Percentiles rank a stretch among this genome's conserved stretches.
Evolutionary conservation across 768 basidiomycete genomes (phyloP).

Genomic region (Terana coerulea): DNA sequence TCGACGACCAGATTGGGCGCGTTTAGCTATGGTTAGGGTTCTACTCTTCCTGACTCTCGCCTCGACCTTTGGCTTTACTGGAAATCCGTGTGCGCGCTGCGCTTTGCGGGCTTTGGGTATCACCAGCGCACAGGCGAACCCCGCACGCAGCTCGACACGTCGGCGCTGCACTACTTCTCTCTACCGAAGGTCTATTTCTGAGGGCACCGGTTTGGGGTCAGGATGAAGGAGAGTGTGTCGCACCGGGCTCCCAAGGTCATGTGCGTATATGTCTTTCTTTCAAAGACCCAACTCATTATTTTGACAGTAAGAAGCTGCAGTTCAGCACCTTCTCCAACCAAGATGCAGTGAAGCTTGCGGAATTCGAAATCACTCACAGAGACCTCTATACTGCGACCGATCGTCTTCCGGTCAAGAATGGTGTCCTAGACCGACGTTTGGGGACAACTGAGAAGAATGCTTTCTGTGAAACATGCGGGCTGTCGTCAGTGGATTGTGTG

Average conservation of each 20-base stretch:
- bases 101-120: not conserved
- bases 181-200: not conserved
- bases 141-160: not conserved
- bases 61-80: not conserved
- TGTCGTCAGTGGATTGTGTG: slow-evolving; percentile 89
- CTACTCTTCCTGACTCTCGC: not conserved
- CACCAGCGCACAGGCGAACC: not conserved
- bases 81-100: not conserved
- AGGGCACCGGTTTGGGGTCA: not conserved
- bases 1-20: slow-evolving; percentile 13
- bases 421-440: slow-evolving; percentile 88
- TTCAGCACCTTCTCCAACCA: slow-evolving; percentile 92
- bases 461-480: slow-evolving; percentile 93
- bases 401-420: slow-evolving; percentile 83
- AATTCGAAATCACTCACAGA: slow-evolving; percentile 92
- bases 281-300: not conserved
- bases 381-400: slow-evolving; percentile 87
- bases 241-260: slow-evolving; percentile 82
- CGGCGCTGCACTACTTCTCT: not conserved
- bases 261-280: slow-evolving; percentile 33
- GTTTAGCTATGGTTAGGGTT: slow-evolving; percentile 5
- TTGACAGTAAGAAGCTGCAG: slow-evolving; percentile 84
- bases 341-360: slow-evolving; percentile 92
- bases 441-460: slow-evolving; percentile 92
- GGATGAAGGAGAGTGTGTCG: slow-evolving; percentile 80